Evolutionary conservation across 352 stramenopile genomes (phyloP), one percentile per base, ranked within the genome.

Genomic region (Phytopythium litorale): DNA sequence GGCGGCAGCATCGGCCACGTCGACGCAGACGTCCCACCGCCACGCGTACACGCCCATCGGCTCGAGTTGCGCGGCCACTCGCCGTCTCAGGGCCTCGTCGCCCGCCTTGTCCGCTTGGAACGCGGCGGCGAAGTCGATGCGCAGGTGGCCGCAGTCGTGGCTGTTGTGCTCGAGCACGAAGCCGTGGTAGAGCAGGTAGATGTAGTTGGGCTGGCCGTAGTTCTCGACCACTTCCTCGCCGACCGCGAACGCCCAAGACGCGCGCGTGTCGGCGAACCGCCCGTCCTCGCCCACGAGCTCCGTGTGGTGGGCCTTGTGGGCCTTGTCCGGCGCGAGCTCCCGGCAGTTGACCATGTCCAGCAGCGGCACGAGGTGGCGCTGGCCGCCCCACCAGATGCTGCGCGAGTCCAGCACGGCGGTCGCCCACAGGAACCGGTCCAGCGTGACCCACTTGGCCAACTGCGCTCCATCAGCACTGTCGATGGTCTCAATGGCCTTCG

Each of bases 331-430:
- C 4, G 70, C 60, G 28, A 81, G 66, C 50, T 88, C 76, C 21
- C 75, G 58, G 63, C 90, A 97, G 73, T 98, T 98, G 40, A 98
- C 86, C 78, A 98, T 91, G 67, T 98, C 96, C 8, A 98, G 78
- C 65, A 98, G 72, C 1, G 96, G 96, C 35, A 98, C 91, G 13
- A 98, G 75, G 48, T 98, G 91, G 15, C 91, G 79, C 50, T 92
- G 67, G 4, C 88, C 80, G 7, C 71, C 67, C 94, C 94, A 98
- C 94, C 94, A 98, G 73, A 98, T 98, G 53, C 77, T 91, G 37
- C 95, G 83, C 13, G 81, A 96, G 68, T 98, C 92, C 15, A 98
- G 72, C 19, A 97, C 91, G 12, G 82, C 81, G 35, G 75, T 84
- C 7, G 89, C 92, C 87, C 89, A 98, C 13, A 63, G 62, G 58